Evolutionary conservation across 2,329 filamentous ascomycete species (phyloP).

Genomic region (Fusarium pilosicola): DNA sequence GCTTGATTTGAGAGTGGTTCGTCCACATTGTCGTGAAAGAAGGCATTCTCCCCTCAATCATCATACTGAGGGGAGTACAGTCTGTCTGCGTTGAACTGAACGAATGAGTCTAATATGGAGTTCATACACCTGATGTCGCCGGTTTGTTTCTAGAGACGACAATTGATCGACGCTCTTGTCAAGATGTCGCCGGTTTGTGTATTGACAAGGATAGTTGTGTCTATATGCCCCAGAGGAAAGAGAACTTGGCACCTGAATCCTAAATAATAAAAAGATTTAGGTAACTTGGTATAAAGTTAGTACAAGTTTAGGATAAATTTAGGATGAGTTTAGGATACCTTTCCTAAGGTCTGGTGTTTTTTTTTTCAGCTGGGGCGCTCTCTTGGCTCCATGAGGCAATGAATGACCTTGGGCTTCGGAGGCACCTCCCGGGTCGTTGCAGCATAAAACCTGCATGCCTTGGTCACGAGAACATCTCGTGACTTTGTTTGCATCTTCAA

Average conservation of each 20-base stretch:
- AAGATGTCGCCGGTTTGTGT: background rate
- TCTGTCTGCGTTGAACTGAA: background rate
- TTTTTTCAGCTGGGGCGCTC: no score
- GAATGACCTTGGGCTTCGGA: background rate
- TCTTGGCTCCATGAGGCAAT: background rate
- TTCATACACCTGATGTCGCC: background rate
- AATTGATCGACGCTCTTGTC: background rate
- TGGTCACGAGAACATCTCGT: fast-evolving
- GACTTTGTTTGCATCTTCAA: background rate
- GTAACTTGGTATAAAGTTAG: no score
- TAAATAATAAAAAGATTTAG: no score
- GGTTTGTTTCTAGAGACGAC: background rate
- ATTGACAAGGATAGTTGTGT: no score
- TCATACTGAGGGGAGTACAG: background rate
- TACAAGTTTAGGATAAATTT: no score
- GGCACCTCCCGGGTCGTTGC: background rate
- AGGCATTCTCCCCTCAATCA: background rate
- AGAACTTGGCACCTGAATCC: no score
- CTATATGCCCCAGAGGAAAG: no score
- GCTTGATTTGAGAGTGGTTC: background rate
- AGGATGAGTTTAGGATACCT: no score
- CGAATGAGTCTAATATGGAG: background rate
- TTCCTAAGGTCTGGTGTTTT: no score
- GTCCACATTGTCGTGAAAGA: background rate
- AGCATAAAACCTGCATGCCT: background rate